Evolutionary conservation across 441 rosid genomes (phyloP), one percentile per base, ranked within the genome.

Genomic region (Cnidoscolus chayamansa): DNA sequence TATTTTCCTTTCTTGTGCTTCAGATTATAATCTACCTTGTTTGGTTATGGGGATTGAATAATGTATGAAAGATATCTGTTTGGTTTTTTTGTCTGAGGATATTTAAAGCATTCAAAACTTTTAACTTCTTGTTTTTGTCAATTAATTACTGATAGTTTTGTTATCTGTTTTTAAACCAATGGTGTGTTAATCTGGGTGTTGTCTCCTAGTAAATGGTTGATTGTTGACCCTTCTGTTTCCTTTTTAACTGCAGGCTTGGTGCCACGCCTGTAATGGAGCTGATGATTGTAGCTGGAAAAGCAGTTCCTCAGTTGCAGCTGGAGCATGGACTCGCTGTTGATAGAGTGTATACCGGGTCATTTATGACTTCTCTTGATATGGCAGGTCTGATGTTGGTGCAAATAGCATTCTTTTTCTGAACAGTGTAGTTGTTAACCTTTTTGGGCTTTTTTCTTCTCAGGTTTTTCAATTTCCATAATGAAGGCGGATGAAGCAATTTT

Each of bases 301-400:
- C 96, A 40, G 95, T 93, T 73, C 95, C 97, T 73, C 87, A 88
- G 63, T 78, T 95, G 86, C 98, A 95, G 85, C 81, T 95, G 77
- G 95, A 93, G 73, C 97, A 93, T 78, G 99, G 98, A 72, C 84
- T 95, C 65, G 97, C 98, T 68, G 95, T 93, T 76, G 97, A 95
- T 78, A 91, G 99, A 86, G 99, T 95, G 71, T 95, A 95, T 65
- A 88, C 98, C 11, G 97, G 99, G 68, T 85, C 93, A 80, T 93
- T 95, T 82, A 90, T 93, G 98, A 91, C 99, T 74, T 95, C 98
- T 68, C 96, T 93, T 77, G 98, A 95, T 72, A 93, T 95, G 99
- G 93, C 97, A 81, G 99, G 99, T 95, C 85, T 77, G 84, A 67
- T 76, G 66, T 72, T 55, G 71, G 59, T 60, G 66, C 49, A 20